phyloP scores from a whole-genome alignment of 2,329 filamentous ascomycete genomes.

The Xylaria sp. region DNA sequence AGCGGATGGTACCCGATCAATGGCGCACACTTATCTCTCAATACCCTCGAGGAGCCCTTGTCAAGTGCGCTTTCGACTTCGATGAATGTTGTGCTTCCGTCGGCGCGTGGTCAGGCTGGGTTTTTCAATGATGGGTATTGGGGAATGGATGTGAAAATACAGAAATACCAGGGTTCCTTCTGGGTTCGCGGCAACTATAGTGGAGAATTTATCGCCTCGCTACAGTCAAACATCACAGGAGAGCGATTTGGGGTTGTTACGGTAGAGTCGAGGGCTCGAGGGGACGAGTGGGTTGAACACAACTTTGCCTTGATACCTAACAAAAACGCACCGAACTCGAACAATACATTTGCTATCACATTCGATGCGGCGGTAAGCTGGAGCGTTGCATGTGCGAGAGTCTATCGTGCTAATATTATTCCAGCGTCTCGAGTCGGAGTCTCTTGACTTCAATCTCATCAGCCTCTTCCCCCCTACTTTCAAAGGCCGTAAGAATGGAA shows the following conservation, averaged over 20 bases:
- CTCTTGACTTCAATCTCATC: slow-evolving; percentile 68
- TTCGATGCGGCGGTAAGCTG: slow-evolving; percentile 58
- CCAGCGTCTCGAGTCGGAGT: slow-evolving; percentile 53
- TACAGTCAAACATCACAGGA: slow-evolving; percentile 58
- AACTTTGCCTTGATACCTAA: slow-evolving; percentile 57
- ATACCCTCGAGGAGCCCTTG: slow-evolving; percentile 59
- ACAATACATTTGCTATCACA: slow-evolving; percentile 67
- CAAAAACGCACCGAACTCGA: slow-evolving; percentile 62
- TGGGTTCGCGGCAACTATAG: slow-evolving; percentile 63
- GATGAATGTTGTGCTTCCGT: slow-evolving; percentile 56
- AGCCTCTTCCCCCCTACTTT: slow-evolving; percentile 71
- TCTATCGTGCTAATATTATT: slow-evolving; percentile 4
- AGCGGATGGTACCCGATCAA: slow-evolving; percentile 60
- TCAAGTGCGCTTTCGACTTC: slow-evolving; percentile 65
- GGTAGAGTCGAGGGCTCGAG: slow-evolving; percentile 56
- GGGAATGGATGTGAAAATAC: slow-evolving; percentile 64
- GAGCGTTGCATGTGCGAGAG: background rate
- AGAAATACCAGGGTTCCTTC: slow-evolving; percentile 63
- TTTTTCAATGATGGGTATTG: slow-evolving; percentile 67
- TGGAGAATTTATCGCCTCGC: slow-evolving; percentile 60
- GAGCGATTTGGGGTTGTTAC: slow-evolving; percentile 60
- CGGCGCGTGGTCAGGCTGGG: slow-evolving; percentile 54
- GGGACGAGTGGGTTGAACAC: slow-evolving; percentile 63
- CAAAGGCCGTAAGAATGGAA: slow-evolving; percentile 67
- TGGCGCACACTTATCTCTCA: slow-evolving; percentile 58